These are phyloP conservation scores for Teratosphaeria nubilosa DNA, from an alignment of 2,329 filamentous ascomycete species.

Conservation along the genomic window DNA sequence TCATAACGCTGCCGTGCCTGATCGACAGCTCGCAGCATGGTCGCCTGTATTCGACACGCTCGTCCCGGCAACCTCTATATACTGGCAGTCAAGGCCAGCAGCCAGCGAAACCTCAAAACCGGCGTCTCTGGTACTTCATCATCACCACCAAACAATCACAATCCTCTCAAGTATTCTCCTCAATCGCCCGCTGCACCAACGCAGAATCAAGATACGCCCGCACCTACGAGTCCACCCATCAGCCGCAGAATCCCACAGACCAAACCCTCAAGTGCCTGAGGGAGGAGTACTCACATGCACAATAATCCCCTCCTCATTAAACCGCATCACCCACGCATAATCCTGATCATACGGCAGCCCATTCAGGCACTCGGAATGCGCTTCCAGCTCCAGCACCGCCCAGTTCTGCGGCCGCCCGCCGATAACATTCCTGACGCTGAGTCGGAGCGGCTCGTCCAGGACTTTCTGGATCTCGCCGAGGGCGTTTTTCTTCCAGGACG, in stretches of 20 bases:
- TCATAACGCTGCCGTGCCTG: background rate
- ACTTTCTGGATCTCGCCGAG: constrained; percentile 15
- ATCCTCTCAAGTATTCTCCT: constrained; percentile 8
- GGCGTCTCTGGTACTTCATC: background rate
- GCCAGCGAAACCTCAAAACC: background rate
- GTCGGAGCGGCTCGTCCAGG: constrained; percentile 13
- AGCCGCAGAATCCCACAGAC: too few species aligned
- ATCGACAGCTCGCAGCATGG: background rate
- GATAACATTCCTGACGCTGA: constrained; percentile 18
- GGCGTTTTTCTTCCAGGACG: constrained; percentile 19
- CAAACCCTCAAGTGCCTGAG: too few species aligned
- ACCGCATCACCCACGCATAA: constrained; percentile 20
- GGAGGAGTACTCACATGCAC: constrained; percentile 16
- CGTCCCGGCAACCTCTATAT: too few species aligned
- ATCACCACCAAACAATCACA: background rate
- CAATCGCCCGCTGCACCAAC: constrained; percentile 17
- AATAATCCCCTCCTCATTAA: constrained; percentile 17
- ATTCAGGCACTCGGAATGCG: constrained; percentile 19
- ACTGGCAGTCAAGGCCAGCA: too few species aligned
- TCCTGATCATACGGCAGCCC: constrained; percentile 18
- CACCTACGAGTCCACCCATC: constrained; percentile 3
- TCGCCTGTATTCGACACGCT: too few species aligned
- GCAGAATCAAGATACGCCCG: constrained; percentile 19
- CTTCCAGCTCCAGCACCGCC: constrained; percentile 19
- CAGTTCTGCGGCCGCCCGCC: constrained; percentile 19